Evolutionary conservation across 2,329 filamentous ascomycete genomes (phyloP).

Genomic region (Colletotrichum tamarilloi): DNA sequence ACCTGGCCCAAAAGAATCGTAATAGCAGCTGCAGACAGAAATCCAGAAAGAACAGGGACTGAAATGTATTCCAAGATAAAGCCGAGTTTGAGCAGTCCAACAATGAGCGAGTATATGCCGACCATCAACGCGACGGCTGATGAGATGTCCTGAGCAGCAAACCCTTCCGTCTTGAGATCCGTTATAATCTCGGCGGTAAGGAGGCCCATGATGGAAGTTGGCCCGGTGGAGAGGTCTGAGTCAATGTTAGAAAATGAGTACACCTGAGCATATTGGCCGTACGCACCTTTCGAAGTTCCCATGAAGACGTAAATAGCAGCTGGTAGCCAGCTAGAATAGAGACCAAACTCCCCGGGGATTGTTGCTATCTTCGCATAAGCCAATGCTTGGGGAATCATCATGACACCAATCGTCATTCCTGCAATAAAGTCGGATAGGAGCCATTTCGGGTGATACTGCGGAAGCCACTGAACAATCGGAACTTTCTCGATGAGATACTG

Average conservation of each 20-base stretch:
- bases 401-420: constrained; percentile 69
- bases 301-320: constrained; percentile 68
- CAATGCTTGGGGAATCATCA: constrained; percentile 71
- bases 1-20: constrained; percentile 75
- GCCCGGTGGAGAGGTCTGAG: constrained; percentile 70
- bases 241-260: neutral
- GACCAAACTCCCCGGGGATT: constrained; percentile 69
- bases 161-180: constrained; percentile 60
- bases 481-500: constrained; percentile 71
- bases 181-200: constrained; percentile 70
- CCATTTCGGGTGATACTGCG: constrained; percentile 71
- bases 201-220: constrained; percentile 73
- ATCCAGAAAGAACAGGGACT: constrained; percentile 71
- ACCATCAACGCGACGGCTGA: constrained; percentile 73
- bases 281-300: constrained; percentile 69
- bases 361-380: constrained; percentile 72
- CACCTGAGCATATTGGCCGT: fast-evolving
- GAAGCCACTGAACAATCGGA: constrained; percentile 72
- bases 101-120: constrained; percentile 67
- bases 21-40: constrained; percentile 74
- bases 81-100: constrained; percentile 72
- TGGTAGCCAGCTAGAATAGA: constrained; percentile 70
- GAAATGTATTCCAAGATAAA: constrained; percentile 76
- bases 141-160: constrained; percentile 65
- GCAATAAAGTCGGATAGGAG: constrained; percentile 70